Evolutionary conservation across 2,329 filamentous ascomycete genomes (phyloP).

Genomic region (Mariannaea elegans): DNA sequence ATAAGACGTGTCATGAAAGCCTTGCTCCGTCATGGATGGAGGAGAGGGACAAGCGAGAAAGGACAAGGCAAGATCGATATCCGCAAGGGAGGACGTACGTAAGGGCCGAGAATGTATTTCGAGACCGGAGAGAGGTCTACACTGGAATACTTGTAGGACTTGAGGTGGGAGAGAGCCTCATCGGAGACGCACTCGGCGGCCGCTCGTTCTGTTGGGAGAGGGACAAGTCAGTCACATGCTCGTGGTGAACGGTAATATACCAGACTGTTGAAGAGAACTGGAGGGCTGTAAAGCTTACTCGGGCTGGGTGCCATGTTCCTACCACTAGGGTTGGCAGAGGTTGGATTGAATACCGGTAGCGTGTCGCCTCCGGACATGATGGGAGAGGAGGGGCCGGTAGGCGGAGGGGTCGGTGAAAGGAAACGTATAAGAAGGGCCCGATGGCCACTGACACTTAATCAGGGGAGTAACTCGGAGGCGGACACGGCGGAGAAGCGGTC

Average conservation of each 20-base stretch:
- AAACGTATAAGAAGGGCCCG: constrained; percentile 29
- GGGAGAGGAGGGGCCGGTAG: constrained; percentile 36
- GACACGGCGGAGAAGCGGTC: constrained; percentile 3
- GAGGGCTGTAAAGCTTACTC: constrained; percentile 35
- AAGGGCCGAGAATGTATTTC: constrained; percentile 91
- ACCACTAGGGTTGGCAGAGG: constrained; percentile 37
- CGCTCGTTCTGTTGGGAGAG: constrained; percentile 23
- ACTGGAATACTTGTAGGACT: constrained; percentile 95
- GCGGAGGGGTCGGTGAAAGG: constrained; percentile 28
- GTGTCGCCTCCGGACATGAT: constrained; percentile 45
- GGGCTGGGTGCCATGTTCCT: constrained; percentile 47
- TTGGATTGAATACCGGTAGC: constrained; percentile 44
- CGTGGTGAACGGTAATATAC: too few species aligned
- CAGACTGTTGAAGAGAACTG: too few species aligned
- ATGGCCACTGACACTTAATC: not conserved
- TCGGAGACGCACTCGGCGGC: constrained; percentile 82
- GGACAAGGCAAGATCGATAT: constrained; percentile 1
- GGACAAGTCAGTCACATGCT: constrained; percentile 7
- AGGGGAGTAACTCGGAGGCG: not conserved
- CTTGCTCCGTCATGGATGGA: not conserved
- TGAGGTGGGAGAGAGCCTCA: constrained; percentile 89
- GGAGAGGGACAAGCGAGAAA: not conserved
- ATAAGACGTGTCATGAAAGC: constrained; percentile 18
- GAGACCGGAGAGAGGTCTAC: constrained; percentile 97
- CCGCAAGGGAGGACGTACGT: constrained; percentile 68